Percentiles rank a stretch among this genome's conserved stretches.
These are phyloP conservation scores for Ampelomyces quisqualis DNA, from an alignment of 2,329 filamentous ascomycete genomes.

Conservation along the genomic window DNA sequence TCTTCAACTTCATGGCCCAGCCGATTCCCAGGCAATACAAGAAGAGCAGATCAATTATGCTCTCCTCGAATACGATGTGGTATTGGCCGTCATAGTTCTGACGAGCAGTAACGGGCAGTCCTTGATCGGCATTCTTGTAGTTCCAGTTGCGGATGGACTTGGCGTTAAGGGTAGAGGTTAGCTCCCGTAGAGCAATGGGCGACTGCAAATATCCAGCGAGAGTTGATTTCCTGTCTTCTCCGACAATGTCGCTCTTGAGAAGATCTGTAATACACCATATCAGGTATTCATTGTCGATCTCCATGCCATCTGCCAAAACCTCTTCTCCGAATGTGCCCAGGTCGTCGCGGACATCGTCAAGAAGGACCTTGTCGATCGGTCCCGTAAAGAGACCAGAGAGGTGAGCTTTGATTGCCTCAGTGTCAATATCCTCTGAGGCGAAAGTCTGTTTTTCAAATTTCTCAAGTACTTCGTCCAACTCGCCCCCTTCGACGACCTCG, in stretches of 20 bases:
- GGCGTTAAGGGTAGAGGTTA: constrained; percentile 26
- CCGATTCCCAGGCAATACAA: constrained; percentile 24
- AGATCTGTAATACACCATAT: constrained; percentile 53
- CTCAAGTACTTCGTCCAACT: constrained; percentile 56
- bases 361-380: background rate
- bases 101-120: constrained; percentile 24
- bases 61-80: constrained; percentile 28
- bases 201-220: constrained; percentile 32
- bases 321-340: constrained; percentile 19
- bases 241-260: constrained; percentile 52
- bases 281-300: constrained; percentile 48
- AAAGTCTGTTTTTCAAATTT: constrained; percentile 32
- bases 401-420: constrained; percentile 21
- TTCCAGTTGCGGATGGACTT: constrained; percentile 30
- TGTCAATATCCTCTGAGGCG: constrained; percentile 17
- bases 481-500: constrained; percentile 52
- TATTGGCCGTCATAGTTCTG: constrained; percentile 25
- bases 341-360: constrained; percentile 13
- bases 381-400: constrained; percentile 18
- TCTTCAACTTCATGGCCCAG: constrained; percentile 27
- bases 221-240: constrained; percentile 49
- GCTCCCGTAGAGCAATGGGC: constrained; percentile 22
- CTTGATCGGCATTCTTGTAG: constrained; percentile 22
- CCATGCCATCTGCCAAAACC: constrained; percentile 11
- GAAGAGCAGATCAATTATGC: constrained; percentile 32